These are phyloP conservation scores for Tremella mesenterica DNA, from an alignment of 768 basidiomycete genomes.

Conservation along the genomic window DNA sequence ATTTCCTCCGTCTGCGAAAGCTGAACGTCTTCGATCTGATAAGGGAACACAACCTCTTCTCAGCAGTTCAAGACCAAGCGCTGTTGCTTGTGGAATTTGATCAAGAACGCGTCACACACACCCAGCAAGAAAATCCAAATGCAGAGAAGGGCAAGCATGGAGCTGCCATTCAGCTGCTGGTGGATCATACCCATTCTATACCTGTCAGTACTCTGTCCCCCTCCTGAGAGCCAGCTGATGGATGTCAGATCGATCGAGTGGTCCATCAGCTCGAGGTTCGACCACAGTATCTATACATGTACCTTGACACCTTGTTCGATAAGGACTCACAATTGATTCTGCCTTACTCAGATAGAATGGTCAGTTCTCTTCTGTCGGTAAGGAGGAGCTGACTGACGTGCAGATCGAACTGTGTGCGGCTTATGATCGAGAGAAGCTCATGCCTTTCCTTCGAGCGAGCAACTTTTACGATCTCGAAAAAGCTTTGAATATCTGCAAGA, in stretches of 20 bases:
- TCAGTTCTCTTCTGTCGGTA: slow-evolving; percentile 34
- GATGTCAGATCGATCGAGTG: slow-evolving; percentile 65
- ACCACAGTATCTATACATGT: slow-evolving; percentile 79
- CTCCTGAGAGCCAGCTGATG: slow-evolving; percentile 1
- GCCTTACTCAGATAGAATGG: slow-evolving; percentile 77
- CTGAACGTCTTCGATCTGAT: slow-evolving; percentile 93
- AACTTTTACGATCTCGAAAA: slow-evolving; percentile 82
- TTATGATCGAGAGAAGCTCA: slow-evolving; percentile 64
- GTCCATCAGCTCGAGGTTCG: slow-evolving; percentile 71
- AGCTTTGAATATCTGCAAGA: slow-evolving; percentile 80
- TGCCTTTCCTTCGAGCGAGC: slow-evolving; percentile 85
- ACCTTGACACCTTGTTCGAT: slow-evolving; percentile 79
- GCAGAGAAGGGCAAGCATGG: slow-evolving; percentile 48
- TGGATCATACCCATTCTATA: slow-evolving; percentile 92
- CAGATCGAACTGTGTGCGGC: slow-evolving; percentile 88
- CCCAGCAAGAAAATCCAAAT: slow-evolving; percentile 10
- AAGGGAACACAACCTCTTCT: slow-evolving; percentile 83
- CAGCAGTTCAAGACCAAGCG: slow-evolving; percentile 88
- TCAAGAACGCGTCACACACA: slow-evolving; percentile 56
- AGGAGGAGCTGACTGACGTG: slow-evolving; percentile 1
- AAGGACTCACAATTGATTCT: slow-evolving; percentile 73
- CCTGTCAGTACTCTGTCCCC: slow-evolving; percentile 54
- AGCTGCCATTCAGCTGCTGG: slow-evolving; percentile 74
- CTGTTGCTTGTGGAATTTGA: slow-evolving; percentile 89
- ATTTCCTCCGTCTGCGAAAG: slow-evolving; percentile 71